These are phyloP conservation scores for Camptophora hylomeconis DNA, from an alignment of 2,329 filamentous ascomycete genomes.

Conservation along the genomic window DNA sequence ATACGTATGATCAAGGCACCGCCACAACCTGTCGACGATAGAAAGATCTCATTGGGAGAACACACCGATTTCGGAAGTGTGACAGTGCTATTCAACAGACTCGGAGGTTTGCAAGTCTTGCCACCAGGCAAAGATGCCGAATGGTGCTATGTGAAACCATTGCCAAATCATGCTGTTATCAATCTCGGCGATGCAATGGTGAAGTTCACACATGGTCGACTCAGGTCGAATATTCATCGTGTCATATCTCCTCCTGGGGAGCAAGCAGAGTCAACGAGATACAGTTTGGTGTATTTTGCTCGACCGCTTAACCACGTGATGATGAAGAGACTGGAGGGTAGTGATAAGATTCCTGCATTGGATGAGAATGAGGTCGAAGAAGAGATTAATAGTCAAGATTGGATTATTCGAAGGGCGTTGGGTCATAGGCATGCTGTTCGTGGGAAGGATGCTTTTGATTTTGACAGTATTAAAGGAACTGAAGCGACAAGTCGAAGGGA, in stretches of 20 bases:
- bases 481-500: conserved; percentile 15
- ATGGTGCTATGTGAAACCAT: conserved; percentile 42
- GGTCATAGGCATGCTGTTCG: conserved; percentile 19
- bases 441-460: conserved; percentile 13
- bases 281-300: conserved; percentile 43
- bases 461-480: conserved; percentile 13
- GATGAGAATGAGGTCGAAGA: conserved; percentile 22
- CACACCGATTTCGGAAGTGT: conserved; percentile 46
- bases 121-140: conserved; percentile 27
- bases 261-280: conserved; percentile 32
- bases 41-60: conserved; percentile 33
- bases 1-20: conserved; percentile 41
- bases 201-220: conserved; percentile 29
- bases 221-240: conserved; percentile 34
- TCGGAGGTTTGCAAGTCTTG: conserved; percentile 42
- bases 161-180: conserved; percentile 33
- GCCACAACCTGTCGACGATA: conserved; percentile 31
- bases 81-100: conserved; percentile 43
- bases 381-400: conserved; percentile 27
- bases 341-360: conserved; percentile 22
- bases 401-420: conserved; percentile 28
- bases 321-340: conserved; percentile 27
- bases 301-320: conserved; percentile 37
- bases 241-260: conserved; percentile 36
- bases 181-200: conserved; percentile 33